Percentiles rank a stretch among this genome's conserved stretches.
These are phyloP conservation scores for Berberis thunbergii DNA, from an alignment of 164 flowering plant species.

Conservation along the genomic window DNA sequence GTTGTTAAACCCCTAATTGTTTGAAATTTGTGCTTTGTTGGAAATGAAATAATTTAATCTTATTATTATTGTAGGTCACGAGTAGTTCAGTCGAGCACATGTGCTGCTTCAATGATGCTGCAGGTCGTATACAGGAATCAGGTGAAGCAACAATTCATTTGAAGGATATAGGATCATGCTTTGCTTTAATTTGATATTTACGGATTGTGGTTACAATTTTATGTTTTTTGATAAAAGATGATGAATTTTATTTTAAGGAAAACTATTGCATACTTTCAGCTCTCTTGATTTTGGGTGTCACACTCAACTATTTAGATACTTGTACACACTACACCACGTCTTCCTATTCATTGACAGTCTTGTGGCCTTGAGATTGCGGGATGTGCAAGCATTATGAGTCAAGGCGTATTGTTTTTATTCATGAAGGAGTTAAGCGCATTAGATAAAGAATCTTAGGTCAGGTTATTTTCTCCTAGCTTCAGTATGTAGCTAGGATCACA, in stretches of 20 bases:
- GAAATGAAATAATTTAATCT: neutral
- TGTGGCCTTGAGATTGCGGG: too few relatives aligned
- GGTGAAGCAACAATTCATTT: slow-evolving; percentile 29
- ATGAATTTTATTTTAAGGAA: neutral
- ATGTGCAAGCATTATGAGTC: too few relatives aligned
- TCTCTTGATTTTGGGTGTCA: neutral
- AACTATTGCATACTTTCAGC: neutral
- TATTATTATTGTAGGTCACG: slow-evolving; percentile 41
- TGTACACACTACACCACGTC: too few relatives aligned
- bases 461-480: too few relatives aligned
- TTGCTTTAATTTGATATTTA: neutral
- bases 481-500: too few relatives aligned
- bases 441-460: too few relatives aligned
- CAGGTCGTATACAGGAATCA: slow-evolving; percentile 84
- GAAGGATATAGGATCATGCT: neutral
- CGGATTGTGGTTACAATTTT: neutral
- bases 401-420: too few relatives aligned
- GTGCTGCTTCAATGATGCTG: slow-evolving; percentile 85
- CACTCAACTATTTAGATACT: neutral
- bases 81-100: slow-evolving; percentile 74
- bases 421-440: too few relatives aligned
- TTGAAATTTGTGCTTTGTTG: neutral
- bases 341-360: too few relatives aligned
- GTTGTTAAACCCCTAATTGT: too few relatives aligned
- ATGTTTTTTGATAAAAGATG: neutral